A percentile compares a stretch with the other conserved stretches of the same genome.
phyloP scores from a whole-genome alignment of 2,329 filamentous ascomycete genomes.

The Neobulgaria alba region DNA sequence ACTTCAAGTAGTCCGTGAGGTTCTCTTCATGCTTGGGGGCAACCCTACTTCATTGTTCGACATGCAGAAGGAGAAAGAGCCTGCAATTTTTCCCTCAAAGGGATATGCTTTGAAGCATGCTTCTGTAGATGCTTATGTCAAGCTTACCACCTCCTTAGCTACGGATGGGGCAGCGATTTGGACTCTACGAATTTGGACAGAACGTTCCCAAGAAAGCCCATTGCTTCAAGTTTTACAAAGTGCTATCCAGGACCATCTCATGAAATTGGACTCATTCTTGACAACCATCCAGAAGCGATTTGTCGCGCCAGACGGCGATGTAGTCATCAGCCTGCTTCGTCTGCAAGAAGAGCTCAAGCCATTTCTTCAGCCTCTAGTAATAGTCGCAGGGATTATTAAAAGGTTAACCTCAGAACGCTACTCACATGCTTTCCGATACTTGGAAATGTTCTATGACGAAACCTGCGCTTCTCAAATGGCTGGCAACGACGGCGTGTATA shows the following conservation, averaged over 20 bases:
- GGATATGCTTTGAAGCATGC: conserved; percentile 31
- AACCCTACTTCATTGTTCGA: conserved; percentile 65
- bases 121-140: conserved; percentile 26
- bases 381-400: conserved; percentile 54
- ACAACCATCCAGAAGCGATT: conserved; percentile 52
- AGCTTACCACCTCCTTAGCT: conserved; percentile 37
- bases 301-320: conserved; percentile 42
- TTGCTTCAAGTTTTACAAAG: conserved; percentile 27
- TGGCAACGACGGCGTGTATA: conserved; percentile 53
- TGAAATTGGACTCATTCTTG: conserved; percentile 48
- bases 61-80: conserved; percentile 31
- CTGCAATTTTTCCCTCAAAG: conserved; percentile 23
- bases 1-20: conserved; percentile 65
- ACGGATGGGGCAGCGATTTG: conserved; percentile 39
- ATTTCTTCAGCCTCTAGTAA: conserved; percentile 45
- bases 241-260: conserved; percentile 36
- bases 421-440: conserved; percentile 52
- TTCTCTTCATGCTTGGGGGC: conserved; percentile 77
- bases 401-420: conserved; percentile 38
- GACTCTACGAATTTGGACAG: conserved; percentile 40
- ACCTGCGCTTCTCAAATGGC: conserved; percentile 61
- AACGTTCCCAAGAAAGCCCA: conserved; percentile 23
- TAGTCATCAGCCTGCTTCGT: conserved; percentile 58
- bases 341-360: conserved; percentile 49
- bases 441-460: conserved; percentile 70